A percentile compares a stretch with the other conserved stretches of the same genome.
Conservation (phyloP, 495 filamentous ascomycete species). For the Penicillium chermesinum region DNA sequence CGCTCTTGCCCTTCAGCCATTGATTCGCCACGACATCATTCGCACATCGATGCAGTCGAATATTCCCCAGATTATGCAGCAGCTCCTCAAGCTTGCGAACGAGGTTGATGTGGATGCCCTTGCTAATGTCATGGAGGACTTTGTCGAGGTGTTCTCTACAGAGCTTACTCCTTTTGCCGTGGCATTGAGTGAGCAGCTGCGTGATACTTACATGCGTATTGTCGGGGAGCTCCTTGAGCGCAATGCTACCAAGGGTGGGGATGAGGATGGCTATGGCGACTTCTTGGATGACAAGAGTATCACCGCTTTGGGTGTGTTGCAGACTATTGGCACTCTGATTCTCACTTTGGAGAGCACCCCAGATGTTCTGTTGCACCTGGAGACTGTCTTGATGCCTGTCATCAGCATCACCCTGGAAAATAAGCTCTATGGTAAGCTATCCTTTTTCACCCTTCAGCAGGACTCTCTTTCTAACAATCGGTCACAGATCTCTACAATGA, state of each 20-base stretch:
- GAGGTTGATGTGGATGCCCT: slow-evolving; percentile 92
- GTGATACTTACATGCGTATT: slow-evolving; percentile 93
- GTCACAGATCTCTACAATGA: slow-evolving; percentile 86
- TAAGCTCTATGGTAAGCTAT: slow-evolving; percentile 81
- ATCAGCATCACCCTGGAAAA: slow-evolving; percentile 94
- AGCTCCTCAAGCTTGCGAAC: slow-evolving; percentile 91
- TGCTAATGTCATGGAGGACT: slow-evolving; percentile 99
- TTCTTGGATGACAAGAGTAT: slow-evolving; percentile 98
- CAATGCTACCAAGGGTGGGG: slow-evolving; percentile 60
- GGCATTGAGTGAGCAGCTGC: slow-evolving; percentile 89
- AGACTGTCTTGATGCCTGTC: slow-evolving; percentile 93
- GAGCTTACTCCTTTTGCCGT: slow-evolving; percentile 98
- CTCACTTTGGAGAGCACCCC: slow-evolving; percentile 95
- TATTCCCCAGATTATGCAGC: slow-evolving; percentile 99
- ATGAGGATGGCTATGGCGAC: slow-evolving; percentile 76
- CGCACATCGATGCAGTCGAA: slow-evolving; percentile 92
- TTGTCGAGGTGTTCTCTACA: slow-evolving; percentile 93
- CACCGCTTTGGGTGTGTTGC: slow-evolving; percentile 89
- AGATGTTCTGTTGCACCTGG: slow-evolving; percentile 87
- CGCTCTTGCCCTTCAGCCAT: slow-evolving; percentile 86
- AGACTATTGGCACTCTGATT: slow-evolving; percentile 96
- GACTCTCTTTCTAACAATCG: neutral
- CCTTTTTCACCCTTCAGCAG: neutral
- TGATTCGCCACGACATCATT: slow-evolving; percentile 93
- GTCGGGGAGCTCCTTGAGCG: slow-evolving; percentile 86